Evolutionary conservation across 129 eudicot species (phyloP).

Genomic region (Escallonia herrerae): DNA sequence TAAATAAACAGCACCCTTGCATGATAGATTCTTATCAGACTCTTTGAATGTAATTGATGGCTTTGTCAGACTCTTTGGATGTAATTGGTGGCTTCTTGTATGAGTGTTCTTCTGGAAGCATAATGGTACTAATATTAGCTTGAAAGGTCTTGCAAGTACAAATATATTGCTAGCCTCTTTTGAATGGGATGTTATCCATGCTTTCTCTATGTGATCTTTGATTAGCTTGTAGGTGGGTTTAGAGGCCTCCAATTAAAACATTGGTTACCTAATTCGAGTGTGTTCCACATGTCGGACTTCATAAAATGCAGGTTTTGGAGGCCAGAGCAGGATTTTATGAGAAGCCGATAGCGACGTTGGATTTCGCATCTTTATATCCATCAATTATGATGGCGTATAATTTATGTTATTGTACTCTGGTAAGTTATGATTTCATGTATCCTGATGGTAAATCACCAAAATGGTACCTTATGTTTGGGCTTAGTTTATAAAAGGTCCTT

Average conservation of each 20-base stretch:
- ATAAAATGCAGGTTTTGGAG: constrained; percentile 71
- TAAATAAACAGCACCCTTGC: too few species aligned
- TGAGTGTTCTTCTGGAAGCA: not conserved
- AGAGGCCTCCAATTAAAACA: too few species aligned
- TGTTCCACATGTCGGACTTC: not conserved
- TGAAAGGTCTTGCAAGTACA: not conserved
- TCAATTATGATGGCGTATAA: constrained; percentile 99
- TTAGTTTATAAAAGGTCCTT: too few species aligned
- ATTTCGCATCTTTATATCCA: constrained; percentile 97
- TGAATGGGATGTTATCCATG: not conserved
- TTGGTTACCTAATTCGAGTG: not conserved
- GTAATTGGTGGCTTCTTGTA: not conserved
- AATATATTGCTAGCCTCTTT: not conserved
- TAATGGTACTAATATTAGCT: not conserved
- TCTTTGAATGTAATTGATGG: too few species aligned
- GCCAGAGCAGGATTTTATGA: constrained; percentile 86
- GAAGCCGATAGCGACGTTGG: constrained; percentile 97
- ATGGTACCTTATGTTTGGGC: too few species aligned
- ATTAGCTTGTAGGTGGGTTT: too few species aligned
- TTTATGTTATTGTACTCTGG: constrained; percentile 95
- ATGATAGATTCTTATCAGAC: too few species aligned
- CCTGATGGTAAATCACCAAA: not conserved
- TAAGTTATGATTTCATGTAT: constrained; percentile 14
- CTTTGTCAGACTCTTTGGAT: too few species aligned
- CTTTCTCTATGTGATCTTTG: too few species aligned